These are phyloP conservation scores for Cetraspora pellucida DNA, from an alignment of 192 early-diverging fungal species.

Conservation along the genomic window DNA sequence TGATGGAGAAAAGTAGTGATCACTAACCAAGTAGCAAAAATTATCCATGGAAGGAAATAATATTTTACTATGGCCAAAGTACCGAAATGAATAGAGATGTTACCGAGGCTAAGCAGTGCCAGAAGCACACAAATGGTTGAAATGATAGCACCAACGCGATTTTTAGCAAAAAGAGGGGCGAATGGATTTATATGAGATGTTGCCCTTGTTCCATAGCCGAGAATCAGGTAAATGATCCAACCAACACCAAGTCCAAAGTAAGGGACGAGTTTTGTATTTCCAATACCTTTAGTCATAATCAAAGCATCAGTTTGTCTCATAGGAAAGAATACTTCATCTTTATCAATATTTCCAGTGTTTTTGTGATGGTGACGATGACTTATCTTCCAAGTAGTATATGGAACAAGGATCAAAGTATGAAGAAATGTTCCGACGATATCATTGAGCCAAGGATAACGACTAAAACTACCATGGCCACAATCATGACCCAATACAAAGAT, in stretches of 20 bases:
- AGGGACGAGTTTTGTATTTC: not conserved
- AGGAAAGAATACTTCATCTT: constrained; percentile 20
- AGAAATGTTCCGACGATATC: constrained; percentile 13
- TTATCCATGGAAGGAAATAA: constrained; percentile 8
- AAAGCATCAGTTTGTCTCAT: not conserved
- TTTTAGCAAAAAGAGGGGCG: not conserved
- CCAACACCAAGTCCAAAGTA: constrained; percentile 10
- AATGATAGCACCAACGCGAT: not conserved
- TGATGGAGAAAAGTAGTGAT: constrained; percentile 23
- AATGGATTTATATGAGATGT: constrained; percentile 15
- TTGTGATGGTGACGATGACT: constrained; percentile 28
- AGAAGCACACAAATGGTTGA: not conserved
- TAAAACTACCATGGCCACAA: constrained; percentile 26
- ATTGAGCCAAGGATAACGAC: constrained; percentile 7
- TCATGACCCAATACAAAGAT: constrained; percentile 23
- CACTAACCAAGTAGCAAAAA: constrained; percentile 17
- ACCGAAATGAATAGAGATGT: not conserved
- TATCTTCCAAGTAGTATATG: constrained; percentile 15
- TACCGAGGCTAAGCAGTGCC: not conserved
- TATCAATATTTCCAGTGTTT: constrained; percentile 26
- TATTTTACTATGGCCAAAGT: not conserved
- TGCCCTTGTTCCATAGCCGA: constrained; percentile 12
- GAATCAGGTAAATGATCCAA: not conserved
- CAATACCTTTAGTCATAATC: not conserved
- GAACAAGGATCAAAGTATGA: constrained; percentile 9